Conservation (phyloP, 2,329 filamentous ascomycete species). For the Aureobasidium uvarum region DNA sequence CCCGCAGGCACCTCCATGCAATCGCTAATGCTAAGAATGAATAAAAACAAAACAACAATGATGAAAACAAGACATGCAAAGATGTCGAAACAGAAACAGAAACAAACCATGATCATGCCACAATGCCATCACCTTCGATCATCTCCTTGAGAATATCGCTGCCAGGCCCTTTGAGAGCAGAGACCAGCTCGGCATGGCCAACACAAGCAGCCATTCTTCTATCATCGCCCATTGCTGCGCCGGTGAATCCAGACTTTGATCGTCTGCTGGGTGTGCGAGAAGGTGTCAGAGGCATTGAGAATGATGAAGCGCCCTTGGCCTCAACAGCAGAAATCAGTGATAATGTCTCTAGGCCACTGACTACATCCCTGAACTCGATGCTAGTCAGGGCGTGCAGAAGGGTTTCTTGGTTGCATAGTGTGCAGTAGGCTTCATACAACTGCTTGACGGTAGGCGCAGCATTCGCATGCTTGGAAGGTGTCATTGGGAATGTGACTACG, state of each 20-base stretch:
- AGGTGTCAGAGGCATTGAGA: conserved; percentile 59
- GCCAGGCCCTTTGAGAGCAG: conserved; percentile 38
- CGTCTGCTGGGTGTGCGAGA: conserved; percentile 69
- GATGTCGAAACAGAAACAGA: neutral
- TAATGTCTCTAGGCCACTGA: conserved; percentile 83
- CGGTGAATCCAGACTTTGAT: conserved; percentile 30
- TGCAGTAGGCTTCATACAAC: conserved; percentile 79
- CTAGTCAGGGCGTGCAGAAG: conserved; percentile 83
- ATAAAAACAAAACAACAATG: neutral
- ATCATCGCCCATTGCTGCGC: conserved; percentile 62
- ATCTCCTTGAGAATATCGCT: conserved; percentile 41
- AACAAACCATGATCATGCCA: conserved; percentile 5
- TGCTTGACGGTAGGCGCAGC: conserved; percentile 76
- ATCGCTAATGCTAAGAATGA: conserved; percentile 10
- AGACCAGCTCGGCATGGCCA: conserved; percentile 38
- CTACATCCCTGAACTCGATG: conserved; percentile 91
- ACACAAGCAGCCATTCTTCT: conserved; percentile 40
- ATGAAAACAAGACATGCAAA: neutral
- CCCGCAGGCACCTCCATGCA: conserved; percentile 5
- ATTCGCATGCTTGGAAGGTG: conserved; percentile 44
- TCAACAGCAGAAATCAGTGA: conserved; percentile 71
- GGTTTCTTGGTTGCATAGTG: conserved; percentile 82
- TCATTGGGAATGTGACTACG: conserved; percentile 32
- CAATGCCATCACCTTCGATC: conserved; percentile 36
- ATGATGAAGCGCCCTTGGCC: conserved; percentile 60